A percentile compares a stretch with the other conserved stretches of the same genome.
Evolutionary conservation across 306 rosid species (phyloP).

Genomic region (Malus orientalis): DNA sequence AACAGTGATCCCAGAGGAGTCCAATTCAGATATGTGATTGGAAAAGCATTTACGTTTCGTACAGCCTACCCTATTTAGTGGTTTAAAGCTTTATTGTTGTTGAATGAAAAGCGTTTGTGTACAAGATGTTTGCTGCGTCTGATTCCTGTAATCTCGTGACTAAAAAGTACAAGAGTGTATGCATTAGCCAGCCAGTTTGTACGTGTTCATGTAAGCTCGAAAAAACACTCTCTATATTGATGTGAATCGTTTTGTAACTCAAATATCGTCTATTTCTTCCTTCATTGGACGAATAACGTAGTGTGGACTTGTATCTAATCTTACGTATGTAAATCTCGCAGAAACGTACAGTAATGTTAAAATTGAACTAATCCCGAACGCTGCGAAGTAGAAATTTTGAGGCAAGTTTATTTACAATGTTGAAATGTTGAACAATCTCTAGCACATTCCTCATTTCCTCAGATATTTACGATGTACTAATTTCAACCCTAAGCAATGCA

Average conservation of each 20-base stretch:
- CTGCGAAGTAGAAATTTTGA: neutral
- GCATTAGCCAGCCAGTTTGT: neutral
- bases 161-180: neutral
- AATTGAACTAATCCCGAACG: neutral
- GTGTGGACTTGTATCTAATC: no score
- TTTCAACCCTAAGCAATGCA: conserved; percentile 1
- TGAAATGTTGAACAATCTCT: no score
- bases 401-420: neutral
- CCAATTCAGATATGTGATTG: conserved; percentile 30
- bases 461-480: conserved; percentile 5
- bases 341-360: no score
- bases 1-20: conserved; percentile 67
- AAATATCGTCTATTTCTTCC: neutral
- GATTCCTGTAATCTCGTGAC: neutral
- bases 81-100: no score
- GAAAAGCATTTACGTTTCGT: no score
- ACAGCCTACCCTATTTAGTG: no score
- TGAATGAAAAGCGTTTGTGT: neutral
- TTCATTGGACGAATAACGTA: no score
- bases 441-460: neutral
- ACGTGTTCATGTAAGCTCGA: neutral
- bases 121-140: neutral
- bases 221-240: neutral
- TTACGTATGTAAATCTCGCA: no score
- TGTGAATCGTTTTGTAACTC: neutral